Evolutionary conservation across 345 rosid species (phyloP), one percentile per base, ranked within the genome.

Genomic region (Acer yangbiense): DNA sequence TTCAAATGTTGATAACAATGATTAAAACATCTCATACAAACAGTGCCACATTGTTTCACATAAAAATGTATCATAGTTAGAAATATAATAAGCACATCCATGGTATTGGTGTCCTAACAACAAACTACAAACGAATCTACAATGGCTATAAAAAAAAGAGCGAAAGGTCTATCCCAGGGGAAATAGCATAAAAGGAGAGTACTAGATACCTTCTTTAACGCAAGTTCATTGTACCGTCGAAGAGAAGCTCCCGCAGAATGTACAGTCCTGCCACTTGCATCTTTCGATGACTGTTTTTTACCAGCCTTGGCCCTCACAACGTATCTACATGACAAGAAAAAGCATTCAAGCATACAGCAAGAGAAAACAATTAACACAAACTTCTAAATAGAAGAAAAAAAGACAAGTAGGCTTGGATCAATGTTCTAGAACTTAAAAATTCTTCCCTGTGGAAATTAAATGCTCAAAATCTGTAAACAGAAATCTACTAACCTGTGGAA

Each of bases 241-340:
- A 96, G 97, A 39, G 97, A 90, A 83, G 98, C 98, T 72, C 98
- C 98, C 6, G 97, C 99, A 77, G 99, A 96, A 86, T 96, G 95
- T 16, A 87, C 87, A 80, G 89, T 80, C 83, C 89, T 91, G 78
- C 98, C 99, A 76, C 86, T 77, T 78, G 83, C 97, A 85, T 96
- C 97, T 84, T 96, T 96, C 7, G 94, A 85, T 62, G 99, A 94
- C 90, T 96, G 99, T 65, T 90, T 94, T 84, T 88, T 94, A 54
- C 99, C 99, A 77, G 99, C 97, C 94, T 89, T 96, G 75, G 98
- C 98, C 88, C 99, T 89, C 76, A 96, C 97, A 35, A 94, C 97
- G 61, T 96, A 96, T 85, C 99, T 96, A 82, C 71, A 85, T 44
- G 72, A 82, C 10, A 73, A 78, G 44, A 55, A 66, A 76, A 32